A percentile compares a stretch with the other conserved stretches of the same genome.
Conservation (phyloP, 768 basidiomycete genomes). For the Tulasnella sp. region DNA sequence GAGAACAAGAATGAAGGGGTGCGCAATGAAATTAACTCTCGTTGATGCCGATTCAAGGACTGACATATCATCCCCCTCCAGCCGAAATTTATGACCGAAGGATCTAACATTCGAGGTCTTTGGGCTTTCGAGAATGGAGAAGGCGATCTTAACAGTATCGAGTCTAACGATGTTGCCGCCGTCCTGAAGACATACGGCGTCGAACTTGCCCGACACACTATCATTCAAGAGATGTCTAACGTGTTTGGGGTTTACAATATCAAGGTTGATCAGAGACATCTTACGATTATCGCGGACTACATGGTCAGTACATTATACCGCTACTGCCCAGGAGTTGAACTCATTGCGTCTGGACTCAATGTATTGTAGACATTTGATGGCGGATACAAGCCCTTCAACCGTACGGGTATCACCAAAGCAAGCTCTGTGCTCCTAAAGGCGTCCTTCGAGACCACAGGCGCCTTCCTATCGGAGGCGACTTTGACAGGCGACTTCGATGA, state of each 20-base stretch:
- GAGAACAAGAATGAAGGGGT: constrained; percentile 47
- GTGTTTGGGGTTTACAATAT: constrained; percentile 96
- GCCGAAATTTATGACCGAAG: constrained; percentile 45
- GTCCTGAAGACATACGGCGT: constrained; percentile 89
- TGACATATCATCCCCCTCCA: neutral
- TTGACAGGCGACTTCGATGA: constrained; percentile 94
- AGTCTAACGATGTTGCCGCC: constrained; percentile 92
- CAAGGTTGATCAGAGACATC: constrained; percentile 84
- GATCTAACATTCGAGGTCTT: constrained; percentile 83
- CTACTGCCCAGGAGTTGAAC: too few species aligned
- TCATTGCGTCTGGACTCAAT: neutral
- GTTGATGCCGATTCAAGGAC: neutral
- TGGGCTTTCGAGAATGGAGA: constrained; percentile 60
- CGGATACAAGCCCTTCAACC: constrained; percentile 96
- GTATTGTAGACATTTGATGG: constrained; percentile 85
- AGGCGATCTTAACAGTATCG: constrained; percentile 51
- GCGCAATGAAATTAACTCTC: constrained; percentile 29
- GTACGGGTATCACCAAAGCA: constrained; percentile 85
- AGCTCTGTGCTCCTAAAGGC: constrained; percentile 96
- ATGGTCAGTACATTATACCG: constrained; percentile 57
- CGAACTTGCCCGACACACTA: constrained; percentile 87
- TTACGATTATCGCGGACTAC: constrained; percentile 96
- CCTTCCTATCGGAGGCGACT: constrained; percentile 89
- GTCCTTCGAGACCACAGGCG: constrained; percentile 91
- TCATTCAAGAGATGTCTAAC: constrained; percentile 80